Evolutionary conservation across 176 grass and related monocot species (phyloP), one percentile per base, ranked within the genome.

Genomic region (Hsuehochloa calcarea): DNA sequence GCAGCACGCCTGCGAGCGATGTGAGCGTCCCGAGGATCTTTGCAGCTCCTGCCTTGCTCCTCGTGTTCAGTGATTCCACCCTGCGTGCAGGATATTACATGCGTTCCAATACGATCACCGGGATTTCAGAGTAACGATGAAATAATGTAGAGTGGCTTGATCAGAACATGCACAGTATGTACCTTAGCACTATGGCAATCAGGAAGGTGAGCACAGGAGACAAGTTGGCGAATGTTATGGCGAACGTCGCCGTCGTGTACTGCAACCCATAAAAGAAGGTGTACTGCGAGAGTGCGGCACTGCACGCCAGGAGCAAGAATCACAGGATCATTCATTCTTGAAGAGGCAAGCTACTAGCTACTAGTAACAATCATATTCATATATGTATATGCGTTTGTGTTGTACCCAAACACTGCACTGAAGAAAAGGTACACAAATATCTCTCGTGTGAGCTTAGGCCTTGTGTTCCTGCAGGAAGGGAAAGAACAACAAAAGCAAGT

Each of bases 161-260:
- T 31, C 59, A 64, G 26, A 52, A 8, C 40, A 27, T 4, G 8
- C 17, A 19, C 14, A 47, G 4, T 47, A 47, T 10, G 10, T 72
- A 95, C 91, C 89, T 68, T 62, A 98, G 74, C 52, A 65, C 35
- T 16, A 92, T 68, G 35, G 96, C 72, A 15, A 95, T 90, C 15
- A 95, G 83, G 83, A 98, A 98, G 79, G 96, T 98, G 66, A 93
- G 63, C 17, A 98, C 93, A 2, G 93, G 96, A 22, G 92, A 49
- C 70, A 93, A 78, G 70, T 98, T 98, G 65, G 88, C 47, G 83
- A 98, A 98, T 44, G 96, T 92, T 40, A 94, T 90, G 25, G 96
- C 79, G 3, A 95, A 95, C 4, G 96, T 98, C 10, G 91, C 87
- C 0, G 96, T 91, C 20, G 96, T 95, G 47, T 87, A 85, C 61